These are phyloP conservation scores for Linum tenue DNA, from an alignment of 345 rosid genomes.

Conservation along the genomic window DNA sequence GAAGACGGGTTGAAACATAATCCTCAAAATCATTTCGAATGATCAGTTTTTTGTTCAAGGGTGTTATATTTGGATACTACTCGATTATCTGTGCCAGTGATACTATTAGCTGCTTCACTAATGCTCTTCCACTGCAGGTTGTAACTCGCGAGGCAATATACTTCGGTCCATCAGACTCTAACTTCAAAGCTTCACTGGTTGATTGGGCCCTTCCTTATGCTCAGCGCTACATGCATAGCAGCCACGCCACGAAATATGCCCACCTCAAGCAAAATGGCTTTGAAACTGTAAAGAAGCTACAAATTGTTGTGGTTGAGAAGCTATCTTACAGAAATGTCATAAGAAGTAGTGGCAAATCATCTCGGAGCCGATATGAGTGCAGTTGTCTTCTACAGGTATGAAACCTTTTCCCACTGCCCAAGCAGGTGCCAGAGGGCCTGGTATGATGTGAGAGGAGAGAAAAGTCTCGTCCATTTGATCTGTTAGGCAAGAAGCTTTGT, in stretches of 20 bases:
- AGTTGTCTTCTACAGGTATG: constrained; percentile 66
- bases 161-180: constrained; percentile 40
- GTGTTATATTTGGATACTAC: neutral
- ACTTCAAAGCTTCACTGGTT: constrained; percentile 45
- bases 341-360: constrained; percentile 32
- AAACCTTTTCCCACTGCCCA: neutral
- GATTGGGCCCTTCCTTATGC: constrained; percentile 94
- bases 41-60: neutral
- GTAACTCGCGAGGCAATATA: constrained; percentile 67
- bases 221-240: constrained; percentile 64
- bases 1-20: too few relatives aligned
- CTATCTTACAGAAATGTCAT: constrained; percentile 59
- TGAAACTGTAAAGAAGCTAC: constrained; percentile 32
- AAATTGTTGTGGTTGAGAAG: constrained; percentile 55
- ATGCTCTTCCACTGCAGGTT: constrained; percentile 35
- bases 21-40: too few relatives aligned
- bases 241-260: constrained; percentile 46
- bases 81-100: neutral
- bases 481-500: too few relatives aligned
- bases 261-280: constrained; percentile 44
- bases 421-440: too few relatives aligned
- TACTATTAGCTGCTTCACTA: neutral
- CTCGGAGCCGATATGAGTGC: constrained; percentile 47
- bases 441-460: neutral
- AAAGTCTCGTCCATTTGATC: too few relatives aligned